Conservation (phyloP, 345 rosid species). For the Melaleuca alternifolia region DNA sequence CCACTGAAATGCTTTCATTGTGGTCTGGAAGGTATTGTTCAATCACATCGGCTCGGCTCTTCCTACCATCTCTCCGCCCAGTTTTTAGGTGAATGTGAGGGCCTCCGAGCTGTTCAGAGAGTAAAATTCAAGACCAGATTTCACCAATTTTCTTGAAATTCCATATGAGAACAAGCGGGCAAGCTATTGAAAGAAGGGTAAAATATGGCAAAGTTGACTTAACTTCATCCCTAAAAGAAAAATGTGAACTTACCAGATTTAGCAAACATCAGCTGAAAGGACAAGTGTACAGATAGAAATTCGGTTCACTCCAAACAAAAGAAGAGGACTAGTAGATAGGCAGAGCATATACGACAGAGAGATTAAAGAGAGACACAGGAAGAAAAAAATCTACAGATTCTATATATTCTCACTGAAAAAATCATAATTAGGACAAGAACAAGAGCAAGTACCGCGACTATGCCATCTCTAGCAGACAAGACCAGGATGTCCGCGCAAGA, state of each 20-base stretch:
- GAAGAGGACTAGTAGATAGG: background rate
- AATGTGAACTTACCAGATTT: background rate
- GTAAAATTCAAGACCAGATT: background rate
- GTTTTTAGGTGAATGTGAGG: slow-evolving; percentile 83
- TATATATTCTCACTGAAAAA: background rate
- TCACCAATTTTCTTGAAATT: background rate
- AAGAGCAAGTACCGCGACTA: slow-evolving; percentile 41
- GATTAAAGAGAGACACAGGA: background rate
- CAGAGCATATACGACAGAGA: background rate
- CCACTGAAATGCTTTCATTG: slow-evolving; percentile 81
- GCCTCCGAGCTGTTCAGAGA: slow-evolving; percentile 63
- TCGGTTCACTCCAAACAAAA: background rate
- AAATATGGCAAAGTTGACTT: background rate
- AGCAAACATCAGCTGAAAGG: background rate
- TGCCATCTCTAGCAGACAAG: slow-evolving; percentile 80
- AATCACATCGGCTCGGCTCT: slow-evolving; percentile 67
- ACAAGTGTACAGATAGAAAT: background rate
- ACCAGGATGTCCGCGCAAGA: slow-evolving; percentile 88
- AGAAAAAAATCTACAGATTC: background rate
- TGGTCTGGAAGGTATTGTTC: slow-evolving; percentile 87
- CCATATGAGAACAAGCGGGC: background rate
- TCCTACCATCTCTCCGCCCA: slow-evolving; percentile 89
- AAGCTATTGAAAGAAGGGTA: background rate
- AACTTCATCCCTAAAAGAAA: background rate
- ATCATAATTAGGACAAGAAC: background rate